Conservation (phyloP, 2,329 filamentous ascomycete species). For the Alternaria hordeiaustralica region DNA sequence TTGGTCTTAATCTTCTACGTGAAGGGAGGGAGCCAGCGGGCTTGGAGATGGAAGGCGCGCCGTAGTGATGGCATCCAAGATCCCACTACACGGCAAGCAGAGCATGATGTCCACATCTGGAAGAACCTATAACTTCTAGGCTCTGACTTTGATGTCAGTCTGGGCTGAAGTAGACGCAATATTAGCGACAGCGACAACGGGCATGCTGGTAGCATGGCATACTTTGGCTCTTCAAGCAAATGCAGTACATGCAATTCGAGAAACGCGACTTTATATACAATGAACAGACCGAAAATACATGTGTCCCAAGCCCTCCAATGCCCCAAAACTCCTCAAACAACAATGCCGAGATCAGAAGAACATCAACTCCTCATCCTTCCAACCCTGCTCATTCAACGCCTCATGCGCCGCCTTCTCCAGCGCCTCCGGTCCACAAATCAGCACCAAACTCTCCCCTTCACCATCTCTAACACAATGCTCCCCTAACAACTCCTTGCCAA, state of each 20-base stretch:
- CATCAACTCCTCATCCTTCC: constrained; percentile 73
- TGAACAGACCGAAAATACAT: background rate
- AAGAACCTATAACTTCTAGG: no score
- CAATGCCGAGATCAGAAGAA: constrained; percentile 66
- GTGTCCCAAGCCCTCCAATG: background rate
- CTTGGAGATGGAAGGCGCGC: no score
- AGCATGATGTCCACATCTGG: no score
- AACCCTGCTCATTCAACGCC: constrained; percentile 68
- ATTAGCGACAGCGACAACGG: no score
- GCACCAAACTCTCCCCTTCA: constrained; percentile 63
- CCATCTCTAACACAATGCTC: constrained; percentile 61
- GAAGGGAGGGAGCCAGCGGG: no score
- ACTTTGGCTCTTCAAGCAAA: background rate
- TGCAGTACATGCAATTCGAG: background rate
- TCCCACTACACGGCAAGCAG: no score
- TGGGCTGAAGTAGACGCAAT: no score
- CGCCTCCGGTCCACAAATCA: constrained; percentile 79
- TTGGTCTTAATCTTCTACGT: background rate
- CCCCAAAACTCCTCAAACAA: background rate
- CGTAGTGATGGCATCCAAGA: no score
- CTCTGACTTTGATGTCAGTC: no score
- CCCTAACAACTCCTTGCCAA: constrained; percentile 68
- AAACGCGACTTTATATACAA: background rate
- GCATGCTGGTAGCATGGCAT: background rate
- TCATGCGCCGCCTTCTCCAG: constrained; percentile 72